Evolutionary conservation across 2,329 filamentous ascomycete genomes (phyloP).

Genomic region (Tricladium varicosporioides): DNA sequence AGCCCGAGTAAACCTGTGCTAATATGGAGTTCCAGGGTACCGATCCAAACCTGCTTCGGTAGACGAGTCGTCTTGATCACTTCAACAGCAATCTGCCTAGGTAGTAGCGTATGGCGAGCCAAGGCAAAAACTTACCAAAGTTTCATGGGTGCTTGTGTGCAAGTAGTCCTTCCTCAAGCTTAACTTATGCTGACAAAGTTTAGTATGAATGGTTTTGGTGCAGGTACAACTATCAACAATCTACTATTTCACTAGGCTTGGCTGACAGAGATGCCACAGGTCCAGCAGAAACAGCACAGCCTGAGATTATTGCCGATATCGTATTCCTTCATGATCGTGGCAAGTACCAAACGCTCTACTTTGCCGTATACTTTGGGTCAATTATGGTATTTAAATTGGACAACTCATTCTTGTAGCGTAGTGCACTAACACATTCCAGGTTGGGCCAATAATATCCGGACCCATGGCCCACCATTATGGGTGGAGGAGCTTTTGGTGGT

Average conservation of each 20-base stretch:
- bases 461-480: conserved; percentile 53
- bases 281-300: conserved; percentile 60
- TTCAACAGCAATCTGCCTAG: conserved; percentile 42
- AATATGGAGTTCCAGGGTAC: conserved; percentile 34
- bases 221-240: conserved; percentile 33
- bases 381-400: too few relatives aligned
- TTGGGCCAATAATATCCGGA: conserved; percentile 57
- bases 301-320: conserved; percentile 61
- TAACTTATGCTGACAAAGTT: neutral
- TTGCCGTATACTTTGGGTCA: conserved; percentile 60
- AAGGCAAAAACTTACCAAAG: conserved; percentile 54
- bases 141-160: conserved; percentile 61
- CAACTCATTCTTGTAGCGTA: too few relatives aligned
- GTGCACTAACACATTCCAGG: conserved; percentile 23
- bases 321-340: conserved; percentile 65
- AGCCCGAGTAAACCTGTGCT: neutral
- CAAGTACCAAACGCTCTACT: conserved; percentile 53
- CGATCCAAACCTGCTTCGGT: conserved; percentile 45
- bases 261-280: conserved; percentile 23
- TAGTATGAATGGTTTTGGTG: conserved; percentile 57
- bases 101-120: conserved; percentile 51
- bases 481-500: conserved; percentile 65
- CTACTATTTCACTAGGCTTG: too few relatives aligned
- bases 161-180: conserved; percentile 4
- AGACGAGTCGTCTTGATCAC: conserved; percentile 47